Percentiles rank a stretch among this genome's conserved stretches.
These are phyloP conservation scores for Candida silvatica DNA, from an alignment of 805 yeast genomes.

Conservation along the genomic window DNA sequence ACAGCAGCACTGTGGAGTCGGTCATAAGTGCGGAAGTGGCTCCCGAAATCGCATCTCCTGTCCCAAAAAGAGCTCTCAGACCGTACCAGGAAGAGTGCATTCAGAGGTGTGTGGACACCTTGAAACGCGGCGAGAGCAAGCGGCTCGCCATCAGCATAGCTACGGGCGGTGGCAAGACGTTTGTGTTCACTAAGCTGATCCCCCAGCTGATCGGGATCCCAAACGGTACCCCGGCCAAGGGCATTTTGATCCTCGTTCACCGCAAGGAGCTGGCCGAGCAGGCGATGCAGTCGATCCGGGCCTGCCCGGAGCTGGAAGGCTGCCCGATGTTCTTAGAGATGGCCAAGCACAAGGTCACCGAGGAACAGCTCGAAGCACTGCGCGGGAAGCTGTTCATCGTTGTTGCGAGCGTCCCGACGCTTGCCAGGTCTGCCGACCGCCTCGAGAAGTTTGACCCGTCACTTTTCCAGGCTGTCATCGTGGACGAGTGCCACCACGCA, in stretches of 20 bases:
- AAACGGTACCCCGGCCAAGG: slow-evolving; percentile 4
- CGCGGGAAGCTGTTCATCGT: slow-evolving; percentile 30
- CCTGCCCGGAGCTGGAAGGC: slow-evolving; percentile 21
- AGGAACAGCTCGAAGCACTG: slow-evolving; percentile 14
- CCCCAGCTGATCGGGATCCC: slow-evolving; percentile 24
- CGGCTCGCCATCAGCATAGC: slow-evolving; percentile 80
- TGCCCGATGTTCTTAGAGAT: slow-evolving; percentile 42
- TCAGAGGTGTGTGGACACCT: slow-evolving; percentile 38
- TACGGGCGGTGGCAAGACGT: slow-evolving; percentile 94
- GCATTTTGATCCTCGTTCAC: slow-evolving; percentile 64
- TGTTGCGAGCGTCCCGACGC: slow-evolving; percentile 70
- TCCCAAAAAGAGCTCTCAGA: slow-evolving; percentile 11
- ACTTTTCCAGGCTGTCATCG: slow-evolving; percentile 62
- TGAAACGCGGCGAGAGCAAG: slow-evolving; percentile 23
- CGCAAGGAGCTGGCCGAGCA: slow-evolving; percentile 73
- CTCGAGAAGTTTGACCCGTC: slow-evolving; percentile 44
- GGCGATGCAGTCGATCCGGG: slow-evolving; percentile 42
- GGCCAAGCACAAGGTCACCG: slow-evolving; percentile 44
- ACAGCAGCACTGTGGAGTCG: no score
- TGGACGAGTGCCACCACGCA: slow-evolving; percentile 93
- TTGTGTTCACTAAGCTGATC: slow-evolving; percentile 56
- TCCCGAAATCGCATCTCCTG: no score
- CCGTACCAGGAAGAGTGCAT: slow-evolving; percentile 70
- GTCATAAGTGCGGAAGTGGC: no score
- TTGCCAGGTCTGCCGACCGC: slow-evolving; percentile 35